Percentiles rank a stretch among this genome's conserved stretches.
These are phyloP conservation scores for Podaxis sp. DNA, from an alignment of 768 basidiomycete genomes.

Conservation along the genomic window DNA sequence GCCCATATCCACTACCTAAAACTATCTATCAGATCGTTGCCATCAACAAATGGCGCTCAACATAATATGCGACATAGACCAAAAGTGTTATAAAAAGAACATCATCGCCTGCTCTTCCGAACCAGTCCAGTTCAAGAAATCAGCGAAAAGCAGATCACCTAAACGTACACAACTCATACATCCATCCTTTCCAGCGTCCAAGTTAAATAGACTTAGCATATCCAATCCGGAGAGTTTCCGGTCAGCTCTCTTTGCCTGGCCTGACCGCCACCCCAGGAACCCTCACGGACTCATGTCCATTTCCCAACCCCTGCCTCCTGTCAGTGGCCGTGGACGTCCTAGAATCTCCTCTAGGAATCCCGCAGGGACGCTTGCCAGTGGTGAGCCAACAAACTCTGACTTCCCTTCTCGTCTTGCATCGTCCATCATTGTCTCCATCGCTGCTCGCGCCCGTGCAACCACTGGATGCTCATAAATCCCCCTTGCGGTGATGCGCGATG, in stretches of 20 bases:
- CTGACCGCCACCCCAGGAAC: background rate
- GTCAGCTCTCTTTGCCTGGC: background rate
- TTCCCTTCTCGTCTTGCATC: slow-evolving; percentile 32
- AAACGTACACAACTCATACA: slow-evolving; percentile 8
- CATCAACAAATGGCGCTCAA: slow-evolving; percentile 9
- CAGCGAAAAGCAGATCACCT: slow-evolving; percentile 8
- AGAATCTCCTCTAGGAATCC: slow-evolving; percentile 70
- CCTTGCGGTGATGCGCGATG: slow-evolving; percentile 51
- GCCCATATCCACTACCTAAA: background rate
- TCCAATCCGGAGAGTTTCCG: background rate
- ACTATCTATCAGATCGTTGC: slow-evolving; percentile 16
- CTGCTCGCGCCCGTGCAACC: slow-evolving; percentile 57
- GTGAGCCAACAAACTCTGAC: slow-evolving; percentile 56
- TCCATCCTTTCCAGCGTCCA: slow-evolving; percentile 11
- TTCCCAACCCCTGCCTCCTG: slow-evolving; percentile 31
- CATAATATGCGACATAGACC: slow-evolving; percentile 12
- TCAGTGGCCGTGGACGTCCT: slow-evolving; percentile 25
- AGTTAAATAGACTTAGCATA: slow-evolving; percentile 16
- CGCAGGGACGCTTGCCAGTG: slow-evolving; percentile 53
- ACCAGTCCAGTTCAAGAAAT: slow-evolving; percentile 26
- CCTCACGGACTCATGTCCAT: slow-evolving; percentile 27
- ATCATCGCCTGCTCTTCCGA: slow-evolving; percentile 5
- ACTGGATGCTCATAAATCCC: slow-evolving; percentile 61
- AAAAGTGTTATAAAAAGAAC: slow-evolving; percentile 11
- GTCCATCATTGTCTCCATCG: slow-evolving; percentile 55